These are phyloP conservation scores for Ichthyophthirius multifiliis DNA, from an alignment of 169 alveolate species.

Conservation along the genomic window DNA sequence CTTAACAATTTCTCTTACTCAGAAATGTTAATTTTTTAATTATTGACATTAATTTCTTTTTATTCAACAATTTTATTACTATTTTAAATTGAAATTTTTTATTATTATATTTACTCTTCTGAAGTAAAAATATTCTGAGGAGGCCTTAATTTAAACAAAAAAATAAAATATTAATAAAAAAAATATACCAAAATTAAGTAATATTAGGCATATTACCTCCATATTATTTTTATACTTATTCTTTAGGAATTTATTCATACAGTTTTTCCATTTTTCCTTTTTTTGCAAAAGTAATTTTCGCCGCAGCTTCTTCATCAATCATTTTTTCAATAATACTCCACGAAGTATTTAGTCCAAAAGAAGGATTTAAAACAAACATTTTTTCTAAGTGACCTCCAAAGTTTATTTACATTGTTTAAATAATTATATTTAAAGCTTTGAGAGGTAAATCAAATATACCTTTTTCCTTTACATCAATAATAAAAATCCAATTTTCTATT, in stretches of 20 bases:
- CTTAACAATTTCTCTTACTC: too few species aligned
- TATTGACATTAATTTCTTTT: too few species aligned
- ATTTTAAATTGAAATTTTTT: too few species aligned
- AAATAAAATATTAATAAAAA: too few species aligned
- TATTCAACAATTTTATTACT: too few species aligned
- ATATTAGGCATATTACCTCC: constrained; percentile 2
- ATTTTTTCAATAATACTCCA: constrained; percentile 25
- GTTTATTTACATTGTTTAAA: constrained; percentile 16
- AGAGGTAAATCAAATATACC: constrained; percentile 30
- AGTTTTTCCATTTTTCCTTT: constrained; percentile 2
- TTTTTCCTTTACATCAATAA: constrained; percentile 21
- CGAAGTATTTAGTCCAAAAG: neutral
- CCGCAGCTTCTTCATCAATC: constrained; percentile 37
- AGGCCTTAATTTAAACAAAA: too few species aligned
- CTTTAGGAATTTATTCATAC: neutral
- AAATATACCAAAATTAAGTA: constrained; percentile 13
- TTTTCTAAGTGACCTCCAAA: constrained; percentile 35
- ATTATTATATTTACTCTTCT: too few species aligned
- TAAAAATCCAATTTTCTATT: constrained; percentile 38
- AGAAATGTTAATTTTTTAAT: too few species aligned
- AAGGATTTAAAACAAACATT: constrained; percentile 26
- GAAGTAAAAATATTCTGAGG: too few species aligned
- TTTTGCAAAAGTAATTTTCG: constrained; percentile 23
- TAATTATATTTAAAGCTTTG: constrained; percentile 27
- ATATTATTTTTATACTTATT: constrained; percentile 17